These are phyloP conservation scores for Gossypium longicalyx DNA, from an alignment of 345 rosid species.

Conservation along the genomic window DNA sequence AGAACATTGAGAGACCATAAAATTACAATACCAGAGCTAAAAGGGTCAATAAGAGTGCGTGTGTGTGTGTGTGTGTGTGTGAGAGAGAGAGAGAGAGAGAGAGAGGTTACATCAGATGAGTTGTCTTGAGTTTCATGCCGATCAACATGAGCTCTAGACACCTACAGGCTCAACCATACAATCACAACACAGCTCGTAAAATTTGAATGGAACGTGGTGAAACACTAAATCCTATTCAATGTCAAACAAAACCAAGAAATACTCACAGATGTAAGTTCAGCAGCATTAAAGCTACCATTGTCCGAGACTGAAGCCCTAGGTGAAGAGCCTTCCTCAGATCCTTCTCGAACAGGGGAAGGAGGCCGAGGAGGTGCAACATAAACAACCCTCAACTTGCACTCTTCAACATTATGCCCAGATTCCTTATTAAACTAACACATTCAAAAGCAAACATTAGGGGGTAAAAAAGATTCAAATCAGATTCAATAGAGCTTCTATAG, in stretches of 20 bases:
- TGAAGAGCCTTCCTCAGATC: slow-evolving; percentile 76
- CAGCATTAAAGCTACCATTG: slow-evolving; percentile 35
- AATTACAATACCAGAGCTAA: neutral
- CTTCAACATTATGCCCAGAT: slow-evolving; percentile 58
- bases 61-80: no score
- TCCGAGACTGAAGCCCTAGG: slow-evolving; percentile 71
- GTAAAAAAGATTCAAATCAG: neutral
- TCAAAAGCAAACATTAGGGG: neutral
- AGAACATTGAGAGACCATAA: neutral
- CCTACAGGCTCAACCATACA: slow-evolving; percentile 32
- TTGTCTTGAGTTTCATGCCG: slow-evolving; percentile 44
- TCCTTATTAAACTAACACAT: slow-evolving; percentile 56
- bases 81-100: neutral
- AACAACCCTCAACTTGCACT: slow-evolving; percentile 71
- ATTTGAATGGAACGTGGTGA: neutral
- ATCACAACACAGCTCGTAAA: slow-evolving; percentile 16
- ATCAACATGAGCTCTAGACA: slow-evolving; percentile 41
- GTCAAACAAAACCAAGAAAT: slow-evolving; percentile 10
- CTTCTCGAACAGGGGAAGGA: slow-evolving; percentile 75
- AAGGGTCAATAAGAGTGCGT: neutral
- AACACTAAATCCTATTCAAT: neutral
- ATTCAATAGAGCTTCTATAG: neutral
- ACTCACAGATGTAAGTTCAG: slow-evolving; percentile 62
- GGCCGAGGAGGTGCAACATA: slow-evolving; percentile 74
- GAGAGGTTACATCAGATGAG: slow-evolving; percentile 54